phyloP scores from a whole-genome alignment of 306 rosid genomes.

The Citrullus amarus region DNA sequence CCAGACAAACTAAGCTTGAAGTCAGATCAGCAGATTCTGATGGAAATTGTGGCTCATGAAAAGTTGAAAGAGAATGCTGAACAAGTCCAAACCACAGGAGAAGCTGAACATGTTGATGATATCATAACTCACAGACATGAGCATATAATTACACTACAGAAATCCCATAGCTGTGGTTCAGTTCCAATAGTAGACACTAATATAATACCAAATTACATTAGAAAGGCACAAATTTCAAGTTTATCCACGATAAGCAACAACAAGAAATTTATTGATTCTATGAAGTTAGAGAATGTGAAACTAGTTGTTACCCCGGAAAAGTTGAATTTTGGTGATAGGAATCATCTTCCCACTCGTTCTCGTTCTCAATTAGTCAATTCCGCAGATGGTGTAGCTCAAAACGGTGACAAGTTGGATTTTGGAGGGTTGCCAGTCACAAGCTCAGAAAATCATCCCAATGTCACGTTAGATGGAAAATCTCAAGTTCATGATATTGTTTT shows the following conservation, averaged over 20 bases:
- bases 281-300: constrained; percentile 25
- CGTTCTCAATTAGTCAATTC: background rate
- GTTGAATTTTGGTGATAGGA: background rate
- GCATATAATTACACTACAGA: constrained; percentile 45
- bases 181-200: constrained; percentile 69
- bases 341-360: background rate
- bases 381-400: background rate
- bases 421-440: background rate
- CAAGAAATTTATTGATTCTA: constrained; percentile 53
- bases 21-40: constrained; percentile 71
- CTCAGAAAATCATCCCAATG: background rate
- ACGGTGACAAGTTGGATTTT: background rate
- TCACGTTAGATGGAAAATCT: background rate
- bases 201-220: constrained; percentile 71
- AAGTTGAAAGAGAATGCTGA: constrained; percentile 79
- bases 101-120: constrained; percentile 65
- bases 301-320: background rate
- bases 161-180: constrained; percentile 57
- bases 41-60: constrained; percentile 84
- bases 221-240: constrained; percentile 76
- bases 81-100: constrained; percentile 59
- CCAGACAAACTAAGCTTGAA: constrained; percentile 49
- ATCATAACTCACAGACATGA: constrained; percentile 51
- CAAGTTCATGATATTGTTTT: background rate
- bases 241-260: constrained; percentile 67